A percentile compares a stretch with the other conserved stretches of the same genome.
Conservation (phyloP, 768 basidiomycete species). For the Mycena maculata region DNA sequence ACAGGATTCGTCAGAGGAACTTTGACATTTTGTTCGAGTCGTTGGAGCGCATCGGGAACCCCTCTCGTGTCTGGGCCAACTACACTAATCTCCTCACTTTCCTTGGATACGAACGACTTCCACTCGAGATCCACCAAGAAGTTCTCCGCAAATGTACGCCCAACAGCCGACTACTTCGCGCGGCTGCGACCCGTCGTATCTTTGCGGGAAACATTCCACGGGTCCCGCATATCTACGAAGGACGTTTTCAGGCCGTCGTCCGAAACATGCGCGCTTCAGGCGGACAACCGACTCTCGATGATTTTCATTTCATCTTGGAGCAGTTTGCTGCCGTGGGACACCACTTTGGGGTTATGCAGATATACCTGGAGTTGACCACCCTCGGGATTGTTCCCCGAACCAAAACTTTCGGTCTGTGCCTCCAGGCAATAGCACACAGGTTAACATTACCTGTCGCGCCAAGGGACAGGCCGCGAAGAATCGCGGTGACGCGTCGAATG, state of each 20-base stretch:
- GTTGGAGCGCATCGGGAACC: constrained; percentile 43
- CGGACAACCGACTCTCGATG: constrained; percentile 61
- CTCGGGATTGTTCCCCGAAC: constrained; percentile 58
- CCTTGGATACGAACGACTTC: constrained; percentile 61
- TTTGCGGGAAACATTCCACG: constrained; percentile 49
- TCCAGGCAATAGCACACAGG: constrained; percentile 79
- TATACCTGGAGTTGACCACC: constrained; percentile 68
- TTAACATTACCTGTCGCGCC: constrained; percentile 67
- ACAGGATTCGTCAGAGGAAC: constrained; percentile 31
- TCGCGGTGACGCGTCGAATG: constrained; percentile 58
- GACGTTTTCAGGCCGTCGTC: constrained; percentile 74
- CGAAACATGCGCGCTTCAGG: constrained; percentile 74
- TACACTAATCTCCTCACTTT: constrained; percentile 69
- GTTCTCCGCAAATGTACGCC: constrained; percentile 77
- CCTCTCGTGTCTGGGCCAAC: constrained; percentile 70
- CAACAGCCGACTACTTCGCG: constrained; percentile 57
- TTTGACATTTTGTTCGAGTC: constrained; percentile 32
- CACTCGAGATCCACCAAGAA: constrained; percentile 73
- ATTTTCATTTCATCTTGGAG: constrained; percentile 80
- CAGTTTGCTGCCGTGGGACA: constrained; percentile 86
- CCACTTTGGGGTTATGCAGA: constrained; percentile 64
- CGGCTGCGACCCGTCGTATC: constrained; percentile 55
- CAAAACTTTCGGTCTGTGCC: constrained; percentile 70
- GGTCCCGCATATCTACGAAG: constrained; percentile 68
- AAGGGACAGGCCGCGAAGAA: constrained; percentile 46